A percentile compares a stretch with the other conserved stretches of the same genome.
These are phyloP conservation scores for Cymbopogon citratus DNA, from an alignment of 176 grass and related monocot genomes.

Conservation along the genomic window DNA sequence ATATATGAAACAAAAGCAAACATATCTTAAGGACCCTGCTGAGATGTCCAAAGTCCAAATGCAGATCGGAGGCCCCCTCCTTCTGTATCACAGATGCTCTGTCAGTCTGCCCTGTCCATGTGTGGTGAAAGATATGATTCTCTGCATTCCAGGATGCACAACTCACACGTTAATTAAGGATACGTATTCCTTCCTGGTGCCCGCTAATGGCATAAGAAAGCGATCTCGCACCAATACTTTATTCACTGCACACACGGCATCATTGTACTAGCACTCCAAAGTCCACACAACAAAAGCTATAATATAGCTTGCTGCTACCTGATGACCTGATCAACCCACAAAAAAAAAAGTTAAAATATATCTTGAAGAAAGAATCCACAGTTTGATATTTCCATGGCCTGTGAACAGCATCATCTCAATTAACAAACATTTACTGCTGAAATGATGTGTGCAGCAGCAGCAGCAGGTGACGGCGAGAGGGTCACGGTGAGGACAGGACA, in stretches of 20 bases:
- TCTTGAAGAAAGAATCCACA: not conserved
- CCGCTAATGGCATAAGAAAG: not conserved
- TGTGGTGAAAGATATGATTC: constrained; percentile 21
- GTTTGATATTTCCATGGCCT: not conserved
- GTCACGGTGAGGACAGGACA: constrained; percentile 6
- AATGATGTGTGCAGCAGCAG: not conserved
- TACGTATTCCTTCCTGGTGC: constrained; percentile 2
- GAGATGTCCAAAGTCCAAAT: not conserved
- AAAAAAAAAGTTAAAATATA: not conserved
- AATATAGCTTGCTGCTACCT: not conserved
- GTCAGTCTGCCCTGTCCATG: constrained; percentile 14
- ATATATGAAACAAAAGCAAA: not conserved
- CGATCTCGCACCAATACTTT: not conserved
- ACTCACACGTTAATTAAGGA: not conserved
- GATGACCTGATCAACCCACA: not conserved
- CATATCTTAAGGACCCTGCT: not conserved
- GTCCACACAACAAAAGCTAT: not conserved
- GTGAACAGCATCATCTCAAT: not conserved
- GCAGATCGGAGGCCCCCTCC: not conserved
- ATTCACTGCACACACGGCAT: not conserved
- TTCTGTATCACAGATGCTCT: constrained; percentile 11
- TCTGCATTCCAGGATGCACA: not conserved
- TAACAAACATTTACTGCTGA: not conserved
- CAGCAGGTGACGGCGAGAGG: not conserved
- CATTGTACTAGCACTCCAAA: not conserved